These are phyloP conservation scores for Globisporangium yorkense DNA, from an alignment of 352 stramenopile genomes.

Conservation along the genomic window DNA sequence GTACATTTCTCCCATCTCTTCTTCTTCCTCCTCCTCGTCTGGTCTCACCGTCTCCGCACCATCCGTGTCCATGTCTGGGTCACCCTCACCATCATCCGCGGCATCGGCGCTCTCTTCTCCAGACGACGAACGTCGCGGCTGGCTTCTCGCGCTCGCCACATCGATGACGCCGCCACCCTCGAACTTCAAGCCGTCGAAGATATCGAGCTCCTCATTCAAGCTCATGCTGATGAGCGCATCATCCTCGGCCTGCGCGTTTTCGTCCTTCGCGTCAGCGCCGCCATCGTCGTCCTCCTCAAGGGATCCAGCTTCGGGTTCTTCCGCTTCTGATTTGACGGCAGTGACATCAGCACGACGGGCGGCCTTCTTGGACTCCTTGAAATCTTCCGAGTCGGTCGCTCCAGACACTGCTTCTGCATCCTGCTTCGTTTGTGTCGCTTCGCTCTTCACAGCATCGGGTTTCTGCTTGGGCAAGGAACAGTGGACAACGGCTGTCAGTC, in stretches of 20 bases:
- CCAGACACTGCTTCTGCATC: conserved; percentile 13
- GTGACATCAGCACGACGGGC: background rate
- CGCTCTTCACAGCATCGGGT: background rate
- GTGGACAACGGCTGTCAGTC: background rate
- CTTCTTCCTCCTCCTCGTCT: conserved; percentile 35
- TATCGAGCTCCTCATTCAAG: conserved; percentile 71
- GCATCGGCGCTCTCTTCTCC: conserved; percentile 19
- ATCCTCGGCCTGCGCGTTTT: conserved; percentile 22
- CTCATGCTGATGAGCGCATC: conserved; percentile 67
- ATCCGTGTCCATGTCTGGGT: conserved; percentile 26
- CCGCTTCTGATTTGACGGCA: background rate
- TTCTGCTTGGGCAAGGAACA: conserved; percentile 2
- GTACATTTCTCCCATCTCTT: conserved; percentile 39
- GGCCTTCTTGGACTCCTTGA: conserved; percentile 24
- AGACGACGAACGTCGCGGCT: conserved; percentile 6
- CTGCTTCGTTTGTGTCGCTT: conserved; percentile 8
- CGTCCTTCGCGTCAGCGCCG: conserved; percentile 7
- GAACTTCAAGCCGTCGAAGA: conserved; percentile 86
- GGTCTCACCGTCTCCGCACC: conserved; percentile 28
- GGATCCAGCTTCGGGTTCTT: background rate
- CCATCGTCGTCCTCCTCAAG: background rate
- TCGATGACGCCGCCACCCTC: conserved; percentile 81
- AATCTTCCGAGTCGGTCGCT: conserved; percentile 29
- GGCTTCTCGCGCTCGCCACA: conserved; percentile 30
- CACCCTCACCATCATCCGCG: conserved; percentile 9